These are phyloP conservation scores for Aspergillus floridensis DNA, from an alignment of 2,329 filamentous ascomycete genomes.

Conservation along the genomic window DNA sequence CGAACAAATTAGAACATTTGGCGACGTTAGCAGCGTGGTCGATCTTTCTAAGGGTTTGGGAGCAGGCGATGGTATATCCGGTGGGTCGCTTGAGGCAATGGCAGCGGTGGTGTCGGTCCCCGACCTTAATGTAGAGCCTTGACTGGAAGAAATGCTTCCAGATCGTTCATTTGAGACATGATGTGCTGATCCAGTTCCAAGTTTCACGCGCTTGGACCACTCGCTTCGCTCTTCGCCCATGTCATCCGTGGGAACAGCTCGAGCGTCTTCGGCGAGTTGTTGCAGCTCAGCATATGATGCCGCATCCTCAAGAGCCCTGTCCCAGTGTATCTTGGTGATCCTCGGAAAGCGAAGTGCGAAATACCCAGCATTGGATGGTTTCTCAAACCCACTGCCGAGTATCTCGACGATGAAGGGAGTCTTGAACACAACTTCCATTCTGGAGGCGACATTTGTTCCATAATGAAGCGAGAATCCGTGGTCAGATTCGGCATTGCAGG, in stretches of 20 bases:
- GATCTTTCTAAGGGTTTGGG: not conserved
- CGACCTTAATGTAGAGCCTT: conserved; percentile 17
- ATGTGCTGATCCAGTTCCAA: conserved; percentile 44
- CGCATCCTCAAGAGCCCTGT: conserved; percentile 67
- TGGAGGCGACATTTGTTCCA: conserved; percentile 38
- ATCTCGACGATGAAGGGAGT: conserved; percentile 76
- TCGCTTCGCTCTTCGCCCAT: conserved; percentile 60
- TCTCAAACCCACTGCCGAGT: conserved; percentile 76
- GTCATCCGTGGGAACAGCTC: conserved; percentile 49
- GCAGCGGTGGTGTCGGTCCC: not conserved
- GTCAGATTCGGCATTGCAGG: conserved; percentile 36
- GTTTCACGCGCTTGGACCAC: conserved; percentile 63
- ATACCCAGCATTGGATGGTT: conserved; percentile 64
- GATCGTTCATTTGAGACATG: conserved; percentile 17
- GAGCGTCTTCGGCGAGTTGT: conserved; percentile 59
- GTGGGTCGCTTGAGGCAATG: not conserved
- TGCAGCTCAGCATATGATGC: conserved; percentile 70
- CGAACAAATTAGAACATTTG: not conserved
- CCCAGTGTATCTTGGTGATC: conserved; percentile 73
- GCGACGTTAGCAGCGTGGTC: not conserved
- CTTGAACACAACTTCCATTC: conserved; percentile 56
- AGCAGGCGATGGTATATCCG: not conserved
- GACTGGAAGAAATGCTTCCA: conserved; percentile 22
- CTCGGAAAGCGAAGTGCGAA: conserved; percentile 75
- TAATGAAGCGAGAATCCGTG: conserved; percentile 48